A percentile compares a stretch with the other conserved stretches of the same genome.
Evolutionary conservation across 1,284 basidiomycete species (phyloP).

Genomic region (Moesziomyces parantarcticus): DNA sequence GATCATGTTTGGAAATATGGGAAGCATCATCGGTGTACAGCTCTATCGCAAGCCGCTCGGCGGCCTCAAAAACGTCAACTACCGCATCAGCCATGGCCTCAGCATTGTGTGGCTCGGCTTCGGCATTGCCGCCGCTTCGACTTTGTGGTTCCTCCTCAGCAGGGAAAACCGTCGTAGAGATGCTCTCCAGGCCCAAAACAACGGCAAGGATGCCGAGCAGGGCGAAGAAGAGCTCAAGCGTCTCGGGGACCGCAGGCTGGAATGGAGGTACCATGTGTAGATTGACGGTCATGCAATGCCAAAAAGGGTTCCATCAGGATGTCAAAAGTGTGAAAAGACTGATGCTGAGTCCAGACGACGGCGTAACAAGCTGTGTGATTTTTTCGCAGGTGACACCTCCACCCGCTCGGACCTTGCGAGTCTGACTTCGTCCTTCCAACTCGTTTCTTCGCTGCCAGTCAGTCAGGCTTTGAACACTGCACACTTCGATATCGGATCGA

Average conservation of each 20-base stretch:
- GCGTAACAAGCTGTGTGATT: not conserved
- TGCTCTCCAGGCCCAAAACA: constrained; percentile 5
- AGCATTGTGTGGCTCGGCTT: constrained; percentile 67
- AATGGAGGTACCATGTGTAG: constrained; percentile 43
- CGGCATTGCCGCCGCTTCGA: constrained; percentile 71
- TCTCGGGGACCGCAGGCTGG: constrained; percentile 31
- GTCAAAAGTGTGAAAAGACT: no score
- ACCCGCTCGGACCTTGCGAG: not conserved
- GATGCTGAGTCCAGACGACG: no score
- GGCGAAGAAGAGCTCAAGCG: constrained; percentile 15
- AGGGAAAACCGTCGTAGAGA: constrained; percentile 71
- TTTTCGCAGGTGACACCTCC: not conserved
- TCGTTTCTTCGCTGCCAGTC: no score
- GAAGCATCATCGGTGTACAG: constrained; percentile 73
- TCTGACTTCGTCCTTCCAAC: not conserved
- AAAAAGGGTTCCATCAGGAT: no score
- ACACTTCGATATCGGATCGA: not conserved
- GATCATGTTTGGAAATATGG: constrained; percentile 76
- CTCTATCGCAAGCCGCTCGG: constrained; percentile 73
- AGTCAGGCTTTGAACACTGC: no score
- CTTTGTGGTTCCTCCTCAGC: constrained; percentile 73
- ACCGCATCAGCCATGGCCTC: constrained; percentile 73
- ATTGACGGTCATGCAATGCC: no score
- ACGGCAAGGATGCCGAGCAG: constrained; percentile 1
- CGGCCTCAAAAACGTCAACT: constrained; percentile 70